These are phyloP conservation scores for Penicillium argentinense DNA, from an alignment of 495 filamentous ascomycete genomes.

Conservation along the genomic window DNA sequence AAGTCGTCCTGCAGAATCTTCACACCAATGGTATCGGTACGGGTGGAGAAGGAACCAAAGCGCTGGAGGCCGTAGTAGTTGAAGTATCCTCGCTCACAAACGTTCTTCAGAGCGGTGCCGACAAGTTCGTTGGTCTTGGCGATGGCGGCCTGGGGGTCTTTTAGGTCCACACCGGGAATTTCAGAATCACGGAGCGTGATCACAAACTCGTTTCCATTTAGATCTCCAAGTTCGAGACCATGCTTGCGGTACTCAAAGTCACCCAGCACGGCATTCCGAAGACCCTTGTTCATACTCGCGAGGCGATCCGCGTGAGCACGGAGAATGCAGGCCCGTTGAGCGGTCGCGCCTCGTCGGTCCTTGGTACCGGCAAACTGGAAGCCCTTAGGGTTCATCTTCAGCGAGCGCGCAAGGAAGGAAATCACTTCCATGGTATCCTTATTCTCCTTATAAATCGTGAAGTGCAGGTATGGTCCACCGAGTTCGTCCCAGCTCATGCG, in stretches of 20 bases:
- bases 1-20: conserved; percentile 81
- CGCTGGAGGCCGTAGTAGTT: conserved; percentile 97
- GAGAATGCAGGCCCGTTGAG: conserved; percentile 76
- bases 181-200: conserved; percentile 85
- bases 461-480: conserved; percentile 82
- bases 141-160: conserved; percentile 35
- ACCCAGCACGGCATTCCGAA: conserved; percentile 67
- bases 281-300: conserved; percentile 56
- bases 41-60: conserved; percentile 80
- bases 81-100: conserved; percentile 73
- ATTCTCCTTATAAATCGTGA: conserved; percentile 96
- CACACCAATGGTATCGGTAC: conserved; percentile 79
- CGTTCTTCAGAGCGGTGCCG: conserved; percentile 48
- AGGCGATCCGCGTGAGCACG: conserved; percentile 64
- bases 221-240: conserved; percentile 76
- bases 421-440: conserved; percentile 96
- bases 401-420: conserved; percentile 63
- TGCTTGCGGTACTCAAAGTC: conserved; percentile 71
- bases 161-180: conserved; percentile 51
- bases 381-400: conserved; percentile 64
- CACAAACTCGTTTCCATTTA: conserved; percentile 85
- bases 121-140: conserved; percentile 55
- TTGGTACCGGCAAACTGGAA: conserved; percentile 94
- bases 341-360: conserved; percentile 84
- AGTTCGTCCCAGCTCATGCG: conserved; percentile 58